Evolutionary conservation across 768 basidiomycete species (phyloP), one percentile per base, ranked within the genome.

Genomic region (Trametes meyenii): DNA sequence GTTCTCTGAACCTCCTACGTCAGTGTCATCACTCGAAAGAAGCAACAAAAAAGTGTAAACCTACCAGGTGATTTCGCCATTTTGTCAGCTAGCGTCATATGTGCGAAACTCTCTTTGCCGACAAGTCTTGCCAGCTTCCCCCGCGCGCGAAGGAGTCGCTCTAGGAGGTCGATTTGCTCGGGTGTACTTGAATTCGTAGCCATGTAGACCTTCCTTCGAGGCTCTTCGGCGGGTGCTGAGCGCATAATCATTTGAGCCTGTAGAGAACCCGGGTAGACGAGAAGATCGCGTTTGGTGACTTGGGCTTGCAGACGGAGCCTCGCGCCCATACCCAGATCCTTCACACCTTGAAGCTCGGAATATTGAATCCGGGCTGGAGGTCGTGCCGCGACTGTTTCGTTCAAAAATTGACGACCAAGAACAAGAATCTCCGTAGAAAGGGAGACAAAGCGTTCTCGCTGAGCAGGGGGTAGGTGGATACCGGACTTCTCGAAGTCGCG

Each of bases 401-500:
- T 84, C 62, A 94, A 79, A 69, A 99, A 98, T 58, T 87, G 82
- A 17, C 96, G 85, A 13, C 96, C 96, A 13, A 98, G 88, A 0
- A 87, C 79, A 21, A 96, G 80, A 59, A 98, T 92, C 58, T 93
- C 88, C 14, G 96, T 92, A 2, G 95, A 97, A 12, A 98, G 78
- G 1, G 89, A 84, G 17, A 99, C 94, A 64, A 97, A 98, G 62
- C 83, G 86, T 38, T 85, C 79, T 42, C 97, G 85, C 67, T 94
- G 81, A 11, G 79, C 80, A 0, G 88, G 84, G 11, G 94, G 89
- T 13, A 99, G 81, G 72, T 96, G 84, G 64, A 98, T 96, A 10
- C 94, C 96, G 14, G 96, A 98, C 73, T 95, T 95, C 71, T 97
- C 93, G 75, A 99, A 99, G 79, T 98, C 97, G 49, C 90, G 84